phyloP scores from a whole-genome alignment of 2,329 filamentous ascomycete species.

The Fusarium avenaceum region DNA sequence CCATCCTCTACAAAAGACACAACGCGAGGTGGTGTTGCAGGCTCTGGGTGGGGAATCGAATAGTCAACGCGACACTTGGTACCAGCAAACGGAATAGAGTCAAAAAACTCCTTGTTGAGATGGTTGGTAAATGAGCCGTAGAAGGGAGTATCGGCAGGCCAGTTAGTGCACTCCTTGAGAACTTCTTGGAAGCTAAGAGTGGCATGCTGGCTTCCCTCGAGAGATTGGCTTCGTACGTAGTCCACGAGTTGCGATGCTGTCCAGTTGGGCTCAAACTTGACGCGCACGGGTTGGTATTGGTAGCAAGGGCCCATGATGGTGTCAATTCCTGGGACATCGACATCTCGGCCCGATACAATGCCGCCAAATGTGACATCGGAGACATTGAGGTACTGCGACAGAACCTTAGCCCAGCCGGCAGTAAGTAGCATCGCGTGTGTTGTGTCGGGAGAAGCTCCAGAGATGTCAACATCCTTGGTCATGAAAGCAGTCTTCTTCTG shows the following conservation, averaged over 20 bases:
- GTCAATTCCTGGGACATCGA: constrained; percentile 42
- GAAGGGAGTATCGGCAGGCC: constrained; percentile 37
- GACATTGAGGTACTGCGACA: constrained; percentile 38
- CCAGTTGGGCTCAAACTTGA: constrained; percentile 44
- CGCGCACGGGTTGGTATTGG: constrained; percentile 50
- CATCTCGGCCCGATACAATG: constrained; percentile 48
- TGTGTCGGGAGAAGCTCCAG: constrained; percentile 42
- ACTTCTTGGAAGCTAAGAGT: constrained; percentile 45
- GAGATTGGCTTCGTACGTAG: constrained; percentile 42
- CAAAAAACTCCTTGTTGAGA: constrained; percentile 50
- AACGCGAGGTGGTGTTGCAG: constrained; percentile 44
- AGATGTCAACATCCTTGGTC: constrained; percentile 47
- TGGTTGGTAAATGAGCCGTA: constrained; percentile 50
- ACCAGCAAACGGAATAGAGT: constrained; percentile 47
- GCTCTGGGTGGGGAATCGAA: constrained; percentile 46
- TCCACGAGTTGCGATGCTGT: constrained; percentile 42
- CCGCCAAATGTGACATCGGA: constrained; percentile 48
- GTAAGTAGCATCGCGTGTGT: constrained; percentile 49
- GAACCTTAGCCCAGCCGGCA: constrained; percentile 47
- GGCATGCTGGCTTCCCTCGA: constrained; percentile 44
- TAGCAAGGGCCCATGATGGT: constrained; percentile 50
- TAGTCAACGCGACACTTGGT: constrained; percentile 48
- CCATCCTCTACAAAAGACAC: constrained; percentile 46
- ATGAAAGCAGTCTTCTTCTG: constrained; percentile 42
- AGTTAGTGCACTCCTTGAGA: constrained; percentile 39